phyloP scores from a whole-genome alignment of 805 yeast species.

The Ascoidea rubescens region DNA sequence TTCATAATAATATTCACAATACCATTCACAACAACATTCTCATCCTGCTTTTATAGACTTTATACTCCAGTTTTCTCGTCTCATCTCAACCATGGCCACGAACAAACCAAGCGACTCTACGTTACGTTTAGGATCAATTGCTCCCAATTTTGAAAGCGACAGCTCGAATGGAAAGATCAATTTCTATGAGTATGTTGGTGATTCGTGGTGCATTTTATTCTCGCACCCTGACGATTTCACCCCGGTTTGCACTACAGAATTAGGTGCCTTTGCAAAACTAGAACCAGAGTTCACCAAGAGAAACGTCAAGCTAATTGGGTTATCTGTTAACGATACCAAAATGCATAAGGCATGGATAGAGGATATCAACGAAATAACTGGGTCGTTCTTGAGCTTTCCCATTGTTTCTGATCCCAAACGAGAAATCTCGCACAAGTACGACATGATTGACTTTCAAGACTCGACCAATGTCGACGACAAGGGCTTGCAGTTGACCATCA shows the following conservation, averaged over 20 bases:
- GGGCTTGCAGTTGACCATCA: conserved; percentile 52
- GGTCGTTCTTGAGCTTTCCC: conserved; percentile 45
- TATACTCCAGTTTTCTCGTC: too few species aligned
- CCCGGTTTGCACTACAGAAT: conserved; percentile 69
- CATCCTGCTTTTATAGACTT: too few species aligned
- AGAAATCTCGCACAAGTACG: conserved; percentile 46
- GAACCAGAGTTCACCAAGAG: conserved; percentile 57
- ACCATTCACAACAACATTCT: too few species aligned
- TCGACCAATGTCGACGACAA: conserved; percentile 51
- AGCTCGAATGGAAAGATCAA: conserved; percentile 50
- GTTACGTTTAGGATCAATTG: conserved; percentile 42
- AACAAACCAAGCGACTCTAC: conserved; percentile 25
- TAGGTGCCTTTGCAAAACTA: conserved; percentile 62
- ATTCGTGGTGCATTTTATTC: conserved; percentile 53
- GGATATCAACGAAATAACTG: conserved; percentile 58
- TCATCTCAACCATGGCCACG: conserved; percentile 20
- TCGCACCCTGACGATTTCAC: conserved; percentile 73
- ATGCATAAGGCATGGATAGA: conserved; percentile 57
- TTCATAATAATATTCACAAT: too few species aligned
- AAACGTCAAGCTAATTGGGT: conserved; percentile 52
- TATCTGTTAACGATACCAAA: conserved; percentile 49
- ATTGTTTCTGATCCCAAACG: conserved; percentile 54
- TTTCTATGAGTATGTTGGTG: conserved; percentile 50
- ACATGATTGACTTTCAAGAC: conserved; percentile 62
- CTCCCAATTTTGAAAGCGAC: conserved; percentile 54